phyloP scores from a whole-genome alignment of 75 land plant species.

The Sequoiadendron giganteum region DNA sequence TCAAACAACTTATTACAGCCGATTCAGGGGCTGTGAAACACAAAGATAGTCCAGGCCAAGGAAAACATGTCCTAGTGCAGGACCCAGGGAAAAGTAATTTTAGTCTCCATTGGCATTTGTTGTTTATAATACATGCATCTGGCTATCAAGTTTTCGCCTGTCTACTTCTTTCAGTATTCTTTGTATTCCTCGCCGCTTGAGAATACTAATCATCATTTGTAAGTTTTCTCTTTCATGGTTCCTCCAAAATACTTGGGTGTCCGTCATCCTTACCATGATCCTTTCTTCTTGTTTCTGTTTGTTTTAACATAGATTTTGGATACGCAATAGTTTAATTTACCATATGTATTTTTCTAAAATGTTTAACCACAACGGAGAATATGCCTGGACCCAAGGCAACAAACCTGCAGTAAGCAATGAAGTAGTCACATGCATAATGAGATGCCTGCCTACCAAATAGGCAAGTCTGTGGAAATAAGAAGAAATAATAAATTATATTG shows the following conservation, averaged over 20 bases:
- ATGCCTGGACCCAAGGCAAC: neutral
- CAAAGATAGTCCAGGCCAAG: neutral
- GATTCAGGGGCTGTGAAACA: neutral
- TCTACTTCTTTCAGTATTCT: neutral
- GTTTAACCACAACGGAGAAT: neutral
- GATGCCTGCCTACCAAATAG: neutral
- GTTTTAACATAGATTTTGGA: neutral
- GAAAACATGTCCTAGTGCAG: neutral
- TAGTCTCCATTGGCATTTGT: neutral
- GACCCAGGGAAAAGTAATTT: neutral
- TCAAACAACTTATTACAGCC: neutral
- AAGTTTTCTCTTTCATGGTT: neutral
- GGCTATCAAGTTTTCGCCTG: neutral
- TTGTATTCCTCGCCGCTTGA: neutral
- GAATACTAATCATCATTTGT: neutral
- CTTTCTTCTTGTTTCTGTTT: neutral
- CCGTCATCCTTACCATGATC: neutral
- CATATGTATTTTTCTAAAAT: neutral
- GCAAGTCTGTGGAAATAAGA: no score
- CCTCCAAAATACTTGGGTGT: neutral
- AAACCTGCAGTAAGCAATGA: neutral
- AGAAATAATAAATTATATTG: neutral
- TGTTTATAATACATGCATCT: neutral
- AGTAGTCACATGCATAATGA: neutral
- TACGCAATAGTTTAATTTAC: neutral